Conservation (phyloP, 345 rosid species). For the Stellera chamaejasme region DNA sequence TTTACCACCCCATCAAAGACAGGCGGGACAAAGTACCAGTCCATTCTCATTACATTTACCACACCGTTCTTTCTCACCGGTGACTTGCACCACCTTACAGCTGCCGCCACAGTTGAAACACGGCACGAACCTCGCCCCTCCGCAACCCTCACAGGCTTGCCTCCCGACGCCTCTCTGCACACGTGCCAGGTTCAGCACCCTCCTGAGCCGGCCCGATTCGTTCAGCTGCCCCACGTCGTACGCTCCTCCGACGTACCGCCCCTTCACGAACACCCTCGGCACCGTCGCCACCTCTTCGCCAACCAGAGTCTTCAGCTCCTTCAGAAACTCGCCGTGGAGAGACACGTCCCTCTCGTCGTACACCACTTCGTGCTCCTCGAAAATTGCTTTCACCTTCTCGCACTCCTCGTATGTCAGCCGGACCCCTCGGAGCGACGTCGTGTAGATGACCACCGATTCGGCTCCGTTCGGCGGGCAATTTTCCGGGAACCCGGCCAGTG, state of each 20-base stretch:
- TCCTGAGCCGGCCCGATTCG: constrained; percentile 60
- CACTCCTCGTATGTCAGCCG: constrained; percentile 77
- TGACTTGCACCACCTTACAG: constrained; percentile 53
- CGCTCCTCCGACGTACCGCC: constrained; percentile 77
- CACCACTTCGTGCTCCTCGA: constrained; percentile 59
- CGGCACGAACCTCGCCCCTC: constrained; percentile 81
- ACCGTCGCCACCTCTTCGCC: constrained; percentile 45
- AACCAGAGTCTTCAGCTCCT: constrained; percentile 48
- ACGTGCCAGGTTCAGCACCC: constrained; percentile 54
- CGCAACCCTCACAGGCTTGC: constrained; percentile 77
- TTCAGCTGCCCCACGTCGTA: constrained; percentile 60
- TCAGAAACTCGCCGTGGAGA: constrained; percentile 57
- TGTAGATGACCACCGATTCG: constrained; percentile 58
- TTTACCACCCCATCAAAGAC: constrained; percentile 13
- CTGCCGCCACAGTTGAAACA: constrained; percentile 89
- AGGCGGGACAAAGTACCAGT: constrained; percentile 61
- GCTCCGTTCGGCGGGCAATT: constrained; percentile 73
- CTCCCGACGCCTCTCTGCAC: constrained; percentile 64
- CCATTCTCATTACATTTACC: constrained; percentile 85
- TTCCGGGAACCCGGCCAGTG: constrained; percentile 63
- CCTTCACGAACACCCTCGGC: constrained; percentile 80
- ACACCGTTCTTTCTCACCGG: constrained; percentile 48
- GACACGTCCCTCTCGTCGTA: constrained; percentile 89
- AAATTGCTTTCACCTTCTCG: constrained; percentile 30
- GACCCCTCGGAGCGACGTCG: constrained; percentile 87